Evolutionary conservation across 176 grass and related monocot genomes (phyloP).

Genomic region (Neostapfia colusana): DNA sequence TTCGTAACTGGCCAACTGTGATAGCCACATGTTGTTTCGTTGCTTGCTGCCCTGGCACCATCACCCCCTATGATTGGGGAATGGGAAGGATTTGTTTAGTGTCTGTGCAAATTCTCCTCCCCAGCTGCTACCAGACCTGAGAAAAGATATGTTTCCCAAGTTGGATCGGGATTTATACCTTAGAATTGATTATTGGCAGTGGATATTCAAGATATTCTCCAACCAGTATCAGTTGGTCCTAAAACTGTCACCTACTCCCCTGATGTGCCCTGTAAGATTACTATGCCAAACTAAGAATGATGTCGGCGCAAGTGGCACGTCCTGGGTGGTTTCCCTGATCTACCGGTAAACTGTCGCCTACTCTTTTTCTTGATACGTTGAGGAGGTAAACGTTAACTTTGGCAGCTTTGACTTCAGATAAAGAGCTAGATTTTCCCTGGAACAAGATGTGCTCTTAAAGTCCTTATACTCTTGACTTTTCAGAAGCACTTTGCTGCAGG

Average conservation of each 20-base stretch:
- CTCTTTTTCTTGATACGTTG: not conserved
- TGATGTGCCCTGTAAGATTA: not conserved
- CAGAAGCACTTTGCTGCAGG: not conserved
- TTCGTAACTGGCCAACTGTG: slow-evolving; percentile 15
- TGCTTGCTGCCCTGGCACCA: slow-evolving; percentile 36
- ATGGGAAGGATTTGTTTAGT: slow-evolving; percentile 35
- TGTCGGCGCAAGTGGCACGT: not conserved
- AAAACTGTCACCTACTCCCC: slow-evolving; percentile 50
- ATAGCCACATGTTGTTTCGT: slow-evolving; percentile 26
- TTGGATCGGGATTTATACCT: not conserved
- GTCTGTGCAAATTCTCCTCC: slow-evolving; percentile 36
- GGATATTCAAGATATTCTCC: slow-evolving; percentile 21
- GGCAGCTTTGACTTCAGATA: not conserved
- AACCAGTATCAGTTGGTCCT: slow-evolving; percentile 27
- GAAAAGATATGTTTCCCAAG: not conserved
- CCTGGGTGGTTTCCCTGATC: not conserved
- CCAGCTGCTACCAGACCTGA: slow-evolving; percentile 38
- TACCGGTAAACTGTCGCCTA: not conserved
- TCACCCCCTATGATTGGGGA: not conserved
- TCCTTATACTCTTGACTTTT: not conserved
- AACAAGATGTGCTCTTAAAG: not conserved
- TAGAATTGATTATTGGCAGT: slow-evolving; percentile 24
- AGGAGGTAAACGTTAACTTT: not conserved
- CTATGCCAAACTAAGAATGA: not conserved
- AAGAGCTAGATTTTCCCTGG: not conserved